These are phyloP conservation scores for Eucalyptus pauciflora DNA, from an alignment of 345 rosid genomes.

Conservation along the genomic window DNA sequence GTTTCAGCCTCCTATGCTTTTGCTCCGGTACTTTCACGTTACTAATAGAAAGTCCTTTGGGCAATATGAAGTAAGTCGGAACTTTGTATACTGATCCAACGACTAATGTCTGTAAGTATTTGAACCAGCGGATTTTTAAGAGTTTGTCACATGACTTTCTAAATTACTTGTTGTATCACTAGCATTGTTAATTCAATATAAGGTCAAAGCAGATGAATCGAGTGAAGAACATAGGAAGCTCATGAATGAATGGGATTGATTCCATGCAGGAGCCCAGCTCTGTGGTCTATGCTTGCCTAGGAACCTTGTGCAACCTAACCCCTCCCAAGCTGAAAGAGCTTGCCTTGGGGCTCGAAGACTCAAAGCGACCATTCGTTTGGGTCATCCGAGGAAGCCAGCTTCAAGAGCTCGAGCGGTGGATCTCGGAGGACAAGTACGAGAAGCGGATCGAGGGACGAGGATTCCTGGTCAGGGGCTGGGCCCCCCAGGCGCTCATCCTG, in stretches of 20 bases:
- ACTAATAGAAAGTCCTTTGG: neutral
- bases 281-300: slow-evolving; percentile 25
- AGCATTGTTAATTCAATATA: neutral
- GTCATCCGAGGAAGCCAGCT: slow-evolving; percentile 2
- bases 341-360: slow-evolving; percentile 23
- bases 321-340: slow-evolving; percentile 4
- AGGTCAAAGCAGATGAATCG: neutral
- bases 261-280: neutral
- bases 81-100: no score
- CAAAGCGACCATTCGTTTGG: slow-evolving; percentile 19
- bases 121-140: neutral
- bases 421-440: slow-evolving; percentile 8
- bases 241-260: slow-evolving; percentile 17
- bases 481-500: slow-evolving; percentile 20
- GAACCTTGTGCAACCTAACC: slow-evolving; percentile 2
- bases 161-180: neutral
- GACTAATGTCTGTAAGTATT: no score
- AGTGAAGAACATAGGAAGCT: neutral
- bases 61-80: neutral
- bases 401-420: slow-evolving; percentile 10
- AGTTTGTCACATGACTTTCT: neutral
- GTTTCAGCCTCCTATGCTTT: no score
- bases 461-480: slow-evolving; percentile 19
- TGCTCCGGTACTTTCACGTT: no score
- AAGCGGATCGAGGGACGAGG: slow-evolving; percentile 12